phyloP scores from a whole-genome alignment of 495 filamentous ascomycete genomes.

The Penicillium soppii region DNA sequence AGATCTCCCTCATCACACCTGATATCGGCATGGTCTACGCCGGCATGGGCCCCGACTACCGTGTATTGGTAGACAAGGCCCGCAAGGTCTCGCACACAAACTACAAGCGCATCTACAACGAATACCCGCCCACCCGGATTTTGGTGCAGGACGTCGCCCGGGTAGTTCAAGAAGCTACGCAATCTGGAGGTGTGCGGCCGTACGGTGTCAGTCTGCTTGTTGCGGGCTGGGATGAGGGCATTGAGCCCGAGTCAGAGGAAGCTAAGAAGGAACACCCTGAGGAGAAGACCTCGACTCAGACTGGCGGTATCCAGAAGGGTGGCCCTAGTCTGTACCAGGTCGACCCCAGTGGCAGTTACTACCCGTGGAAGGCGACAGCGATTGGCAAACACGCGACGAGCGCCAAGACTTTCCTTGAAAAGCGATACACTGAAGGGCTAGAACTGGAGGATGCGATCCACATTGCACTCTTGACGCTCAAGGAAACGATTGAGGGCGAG shows the following conservation, averaged over 20 bases:
- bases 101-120: slow-evolving; percentile 99
- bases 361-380: slow-evolving; percentile 98
- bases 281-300: slow-evolving; percentile 73
- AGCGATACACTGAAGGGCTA: slow-evolving; percentile 94
- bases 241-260: slow-evolving; percentile 72
- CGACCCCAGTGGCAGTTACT: slow-evolving; percentile 94
- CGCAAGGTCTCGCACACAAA: slow-evolving; percentile 98
- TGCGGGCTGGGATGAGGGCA: slow-evolving; percentile 96
- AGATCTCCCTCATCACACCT: slow-evolving; percentile 95
- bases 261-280: slow-evolving; percentile 48
- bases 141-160: slow-evolving; percentile 97
- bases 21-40: slow-evolving; percentile 99
- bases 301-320: slow-evolving; percentile 91
- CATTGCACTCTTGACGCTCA: slow-evolving; percentile 95
- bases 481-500: slow-evolving; percentile 98
- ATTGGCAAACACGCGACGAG: slow-evolving; percentile 98
- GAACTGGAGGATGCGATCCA: slow-evolving; percentile 98
- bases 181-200: slow-evolving; percentile 95
- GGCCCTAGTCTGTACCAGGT: slow-evolving; percentile 98
- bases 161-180: slow-evolving; percentile 98
- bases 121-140: slow-evolving; percentile 98
- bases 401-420: slow-evolving; percentile 98
- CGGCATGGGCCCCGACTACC: slow-evolving; percentile 98
- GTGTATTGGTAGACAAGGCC: slow-evolving; percentile 94
- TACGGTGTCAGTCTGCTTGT: slow-evolving; percentile 95